phyloP scores from a whole-genome alignment of 1,139 yeast genomes.

The Nakaseomyces sp. region DNA sequence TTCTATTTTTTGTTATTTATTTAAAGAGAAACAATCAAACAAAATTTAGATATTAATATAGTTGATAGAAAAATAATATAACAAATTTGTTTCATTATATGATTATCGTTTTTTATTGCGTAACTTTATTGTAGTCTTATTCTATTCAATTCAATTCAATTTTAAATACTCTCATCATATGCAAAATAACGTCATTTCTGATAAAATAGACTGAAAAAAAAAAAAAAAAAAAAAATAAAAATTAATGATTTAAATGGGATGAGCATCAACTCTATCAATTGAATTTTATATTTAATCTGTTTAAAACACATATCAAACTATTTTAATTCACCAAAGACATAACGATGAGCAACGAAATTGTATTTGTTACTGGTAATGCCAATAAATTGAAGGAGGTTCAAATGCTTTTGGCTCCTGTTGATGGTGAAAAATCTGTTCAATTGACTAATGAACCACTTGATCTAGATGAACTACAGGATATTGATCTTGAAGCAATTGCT shows the following conservation, averaged over 20 bases:
- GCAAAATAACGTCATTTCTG: too few relatives aligned
- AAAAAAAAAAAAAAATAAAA: too few relatives aligned
- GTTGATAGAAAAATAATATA: conserved; percentile 3
- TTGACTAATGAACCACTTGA: conserved; percentile 61
- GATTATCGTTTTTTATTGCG: too few relatives aligned
- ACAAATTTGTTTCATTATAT: neutral
- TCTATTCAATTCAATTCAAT: neutral
- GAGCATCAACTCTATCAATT: too few relatives aligned
- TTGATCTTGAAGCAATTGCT: conserved; percentile 67
- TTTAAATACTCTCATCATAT: too few relatives aligned
- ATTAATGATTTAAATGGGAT: too few relatives aligned
- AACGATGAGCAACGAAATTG: conserved; percentile 13
- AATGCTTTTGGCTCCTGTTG: conserved; percentile 46
- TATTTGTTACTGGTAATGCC: conserved; percentile 77
- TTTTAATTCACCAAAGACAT: too few relatives aligned
- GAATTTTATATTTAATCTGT: too few relatives aligned
- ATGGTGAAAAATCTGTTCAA: conserved; percentile 35
- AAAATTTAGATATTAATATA: conserved; percentile 1
- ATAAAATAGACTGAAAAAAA: too few relatives aligned
- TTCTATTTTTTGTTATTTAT: neutral
- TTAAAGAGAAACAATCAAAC: too few relatives aligned
- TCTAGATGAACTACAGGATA: conserved; percentile 84
- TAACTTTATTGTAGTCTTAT: neutral
- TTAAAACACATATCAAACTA: too few relatives aligned
- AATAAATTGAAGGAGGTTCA: conserved; percentile 81